phyloP scores from a whole-genome alignment of 2,329 filamentous ascomycete species.

The Botryosphaeria dothidea region DNA sequence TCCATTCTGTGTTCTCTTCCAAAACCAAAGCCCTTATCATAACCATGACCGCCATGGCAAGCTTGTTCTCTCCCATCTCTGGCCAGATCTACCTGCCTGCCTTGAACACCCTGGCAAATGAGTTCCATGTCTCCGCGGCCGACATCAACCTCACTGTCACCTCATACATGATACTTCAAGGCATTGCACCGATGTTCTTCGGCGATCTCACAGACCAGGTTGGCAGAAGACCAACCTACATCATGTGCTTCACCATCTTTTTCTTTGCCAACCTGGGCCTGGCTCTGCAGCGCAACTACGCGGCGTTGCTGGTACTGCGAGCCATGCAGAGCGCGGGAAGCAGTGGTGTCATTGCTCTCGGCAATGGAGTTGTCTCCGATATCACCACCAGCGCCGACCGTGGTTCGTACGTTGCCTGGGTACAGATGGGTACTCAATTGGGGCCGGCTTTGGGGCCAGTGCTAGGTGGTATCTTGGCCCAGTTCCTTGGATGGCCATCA shows the following conservation, averaged over 20 bases:
- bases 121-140: conserved; percentile 43
- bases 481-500: conserved; percentile 41
- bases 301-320: conserved; percentile 59
- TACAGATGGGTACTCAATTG: conserved; percentile 57
- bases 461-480: conserved; percentile 61
- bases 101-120: conserved; percentile 32
- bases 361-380: conserved; percentile 71
- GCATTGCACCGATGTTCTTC: conserved; percentile 49
- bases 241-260: conserved; percentile 45
- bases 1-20: conserved; percentile 33
- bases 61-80: conserved; percentile 32
- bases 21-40: conserved; percentile 33
- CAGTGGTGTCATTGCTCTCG: conserved; percentile 70
- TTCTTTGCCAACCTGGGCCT: conserved; percentile 36
- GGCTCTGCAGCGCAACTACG: conserved; percentile 35
- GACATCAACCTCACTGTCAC: conserved; percentile 54
- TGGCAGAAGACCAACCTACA: conserved; percentile 51
- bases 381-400: conserved; percentile 68
- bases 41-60: conserved; percentile 28
- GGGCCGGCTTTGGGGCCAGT: conserved; percentile 57
- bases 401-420: conserved; percentile 71
- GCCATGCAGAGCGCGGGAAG: conserved; percentile 66
- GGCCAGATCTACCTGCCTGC: conserved; percentile 41
- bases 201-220: conserved; percentile 49
- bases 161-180: conserved; percentile 56